Evolutionary conservation across 306 rosid genomes (phyloP).

Genomic region (Prunus armeniaca): DNA sequence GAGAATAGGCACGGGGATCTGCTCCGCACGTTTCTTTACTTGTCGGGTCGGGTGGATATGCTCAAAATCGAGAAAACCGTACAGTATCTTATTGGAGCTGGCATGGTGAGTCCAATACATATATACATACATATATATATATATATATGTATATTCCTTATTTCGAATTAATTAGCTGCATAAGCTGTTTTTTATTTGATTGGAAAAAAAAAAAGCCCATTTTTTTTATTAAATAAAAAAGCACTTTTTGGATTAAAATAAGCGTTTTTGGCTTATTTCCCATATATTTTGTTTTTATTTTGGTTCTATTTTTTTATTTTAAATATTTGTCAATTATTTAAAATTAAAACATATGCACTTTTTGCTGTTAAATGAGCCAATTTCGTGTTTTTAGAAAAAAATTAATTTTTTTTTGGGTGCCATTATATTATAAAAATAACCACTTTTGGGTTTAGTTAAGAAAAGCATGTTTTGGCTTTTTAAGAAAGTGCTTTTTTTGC

Average conservation of each 20-base stretch:
- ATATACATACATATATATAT: too few relatives aligned
- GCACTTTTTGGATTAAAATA: not conserved
- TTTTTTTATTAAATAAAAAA: not conserved
- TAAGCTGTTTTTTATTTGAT: not conserved
- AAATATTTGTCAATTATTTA: too few relatives aligned
- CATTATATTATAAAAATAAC: too few relatives aligned
- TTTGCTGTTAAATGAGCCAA: too few relatives aligned
- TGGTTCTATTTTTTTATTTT: too few relatives aligned
- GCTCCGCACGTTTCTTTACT: constrained; percentile 58
- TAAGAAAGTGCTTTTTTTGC: not conserved
- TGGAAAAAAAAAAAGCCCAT: not conserved
- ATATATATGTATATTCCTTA: not conserved
- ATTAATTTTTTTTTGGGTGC: too few relatives aligned
- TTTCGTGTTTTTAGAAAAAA: too few relatives aligned
- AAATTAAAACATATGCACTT: too few relatives aligned
- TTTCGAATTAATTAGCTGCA: not conserved
- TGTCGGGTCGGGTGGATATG: constrained; percentile 88
- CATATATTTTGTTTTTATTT: too few relatives aligned
- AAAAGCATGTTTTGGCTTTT: not conserved
- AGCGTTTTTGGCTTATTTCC: too few relatives aligned
- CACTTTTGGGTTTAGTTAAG: too few relatives aligned
- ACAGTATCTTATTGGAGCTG: constrained; percentile 64
- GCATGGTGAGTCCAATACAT: constrained; percentile 49
- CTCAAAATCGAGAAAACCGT: constrained; percentile 62
- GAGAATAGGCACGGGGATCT: constrained; percentile 84